Base-by-base conservation (phyloP, 352 stramenopile genomes). In the Nothophytophthora sp. region DNA sequence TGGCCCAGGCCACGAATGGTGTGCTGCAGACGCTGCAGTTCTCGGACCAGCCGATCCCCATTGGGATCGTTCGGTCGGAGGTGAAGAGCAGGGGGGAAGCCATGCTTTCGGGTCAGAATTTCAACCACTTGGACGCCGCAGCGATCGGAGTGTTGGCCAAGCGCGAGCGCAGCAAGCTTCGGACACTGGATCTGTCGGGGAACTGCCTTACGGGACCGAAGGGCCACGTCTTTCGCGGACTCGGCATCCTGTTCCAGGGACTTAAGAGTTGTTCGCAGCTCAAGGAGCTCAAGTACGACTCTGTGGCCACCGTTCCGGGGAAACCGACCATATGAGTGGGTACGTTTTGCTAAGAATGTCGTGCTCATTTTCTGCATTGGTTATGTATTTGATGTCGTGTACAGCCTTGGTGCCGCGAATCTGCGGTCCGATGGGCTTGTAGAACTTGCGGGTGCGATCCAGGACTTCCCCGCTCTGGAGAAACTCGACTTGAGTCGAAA, bases 41-140 rank as follows among this genome's bases (percentile, higher is more conserved):
- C 23, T 92, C 81, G 0, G 16, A 56, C 1, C 43, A 51, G 4
- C 30, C 67, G 12, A 55, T 90, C n/a, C 44, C 56, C 6, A 59
- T 81, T 8, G 56, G 60, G 3, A 50, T 22, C 11, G 47, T 87
- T 12, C 60, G 68, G 1, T 48, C 52, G 13, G 59, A 79, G 0
- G 62, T 56, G 9, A 44, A 67, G 24, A 63, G 50, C 13, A 59
- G 47, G n/a, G 72, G 69, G 4, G 23, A 50, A 2, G 58, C 75
- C 0, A 22, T 48, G 5, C 39, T 90, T 1, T 55, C 47, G 0
- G 49, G 48, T 3, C 65, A 69, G 3, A 64, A 54, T 4, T 80
- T 66, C 50, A 83, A 75, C n/a, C 76, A 90, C 32, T 39, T 90
- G 18, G 81, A 90, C 44, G 73, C 73, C 0, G 76, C 68, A 29